Base-by-base conservation (phyloP, 2,329 filamentous ascomycete species). In the Ophiobolus disseminans region DNA sequence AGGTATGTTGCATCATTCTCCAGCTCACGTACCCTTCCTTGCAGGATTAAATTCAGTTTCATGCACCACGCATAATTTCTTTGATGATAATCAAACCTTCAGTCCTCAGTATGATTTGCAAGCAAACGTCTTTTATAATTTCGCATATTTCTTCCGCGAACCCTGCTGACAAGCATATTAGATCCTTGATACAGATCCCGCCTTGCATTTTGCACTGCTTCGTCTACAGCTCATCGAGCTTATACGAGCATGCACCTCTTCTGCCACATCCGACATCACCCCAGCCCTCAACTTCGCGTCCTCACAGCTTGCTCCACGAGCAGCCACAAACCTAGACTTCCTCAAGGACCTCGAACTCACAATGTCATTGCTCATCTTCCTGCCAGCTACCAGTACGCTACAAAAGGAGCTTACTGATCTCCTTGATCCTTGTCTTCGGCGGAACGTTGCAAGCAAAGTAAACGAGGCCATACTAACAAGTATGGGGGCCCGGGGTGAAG, bases 1-100 rank as follows among this genome's bases (percentile, higher is more conserved):
- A 94, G 84, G 94, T 99, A 86, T 76, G 89, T 73, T 16, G 22
- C 7, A 25, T 23, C 17, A 14, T 23, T 10, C 22, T 19, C 8
- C n/a, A 25, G 30, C 25, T 32, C 36, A 19, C 28, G 16, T 53
- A 60, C 50, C 32, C 19, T 30, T 25, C 23, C 78, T 84, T 82
- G 83, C 76, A 92, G 94, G 94, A 99, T 99, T 96, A 96, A 81
- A 90, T 81, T 83, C 59, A 88, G 82, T 92, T 86, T 96, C 93
- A 99, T 99, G 94, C 94, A 99, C 94, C 94, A 99, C 94, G 91
- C 94, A 91, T 94, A 97, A 85, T 65, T 61, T 85, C 86, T 84
- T 85, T 94, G 94, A 95, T 95, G 93, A 97, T 83, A 86, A 87
- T 80, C 79, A 85, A 83, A 71, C 66, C 86, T 89, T 89, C 86